Percentiles rank a stretch among this genome's conserved stretches.
Evolutionary conservation across 371 early-diverging fungal species (phyloP).

Genomic region (Fennellomyces sp.): DNA sequence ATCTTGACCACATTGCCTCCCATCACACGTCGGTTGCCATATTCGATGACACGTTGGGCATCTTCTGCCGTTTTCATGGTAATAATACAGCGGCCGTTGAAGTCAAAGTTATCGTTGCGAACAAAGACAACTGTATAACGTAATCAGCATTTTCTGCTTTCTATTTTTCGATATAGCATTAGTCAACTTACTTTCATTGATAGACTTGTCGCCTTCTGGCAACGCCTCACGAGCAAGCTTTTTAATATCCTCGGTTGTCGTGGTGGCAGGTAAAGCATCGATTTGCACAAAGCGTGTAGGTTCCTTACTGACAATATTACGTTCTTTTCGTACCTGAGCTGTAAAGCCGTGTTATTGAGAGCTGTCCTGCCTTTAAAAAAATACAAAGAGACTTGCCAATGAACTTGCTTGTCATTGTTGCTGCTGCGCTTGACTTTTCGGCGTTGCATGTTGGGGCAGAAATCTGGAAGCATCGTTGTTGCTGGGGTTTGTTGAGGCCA

Average conservation of each 20-base stretch:
- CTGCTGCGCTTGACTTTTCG: not conserved
- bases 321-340: constrained; percentile 18
- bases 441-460: not conserved
- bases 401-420: constrained; percentile 12
- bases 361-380: too few relatives aligned
- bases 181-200: constrained; percentile 28
- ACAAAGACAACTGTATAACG: constrained; percentile 35
- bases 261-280: constrained; percentile 37
- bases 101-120: constrained; percentile 36
- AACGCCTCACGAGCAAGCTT: constrained; percentile 51
- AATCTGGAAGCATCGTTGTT: constrained; percentile 3
- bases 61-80: constrained; percentile 29
- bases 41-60: constrained; percentile 35
- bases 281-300: constrained; percentile 39
- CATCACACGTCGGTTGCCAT: constrained; percentile 38
- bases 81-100: constrained; percentile 40
- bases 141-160: not conserved
- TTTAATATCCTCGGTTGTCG: constrained; percentile 43
- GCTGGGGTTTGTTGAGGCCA: not conserved
- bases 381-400: constrained; percentile 6
- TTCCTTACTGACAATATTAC: constrained; percentile 8
- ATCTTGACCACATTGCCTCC: constrained; percentile 40
- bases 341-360: not conserved
- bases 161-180: not conserved
- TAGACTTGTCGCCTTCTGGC: constrained; percentile 35